Evolutionary conservation across 306 rosid species (phyloP), one percentile per base, ranked within the genome.

Genomic region (Mimosa bimucronata): DNA sequence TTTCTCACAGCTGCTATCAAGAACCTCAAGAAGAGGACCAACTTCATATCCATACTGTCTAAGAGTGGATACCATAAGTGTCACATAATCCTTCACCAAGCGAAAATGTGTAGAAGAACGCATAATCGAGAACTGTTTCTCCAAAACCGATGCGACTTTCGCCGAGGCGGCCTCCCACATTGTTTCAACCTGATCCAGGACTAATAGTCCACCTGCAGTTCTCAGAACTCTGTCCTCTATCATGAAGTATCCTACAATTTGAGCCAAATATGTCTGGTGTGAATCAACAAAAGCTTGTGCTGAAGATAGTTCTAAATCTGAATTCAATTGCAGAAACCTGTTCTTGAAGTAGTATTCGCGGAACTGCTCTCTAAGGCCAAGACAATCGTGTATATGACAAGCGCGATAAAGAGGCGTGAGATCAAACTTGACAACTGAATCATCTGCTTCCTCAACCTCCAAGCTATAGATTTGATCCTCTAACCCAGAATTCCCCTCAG

Each of bases 361-460:
- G 81, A 95, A 95, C 83, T 91, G 94, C 70, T 90, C 91, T 75
- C 52, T 89, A 74, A 93, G 86, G 45, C 99, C 99, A 34, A 95
- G 73, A 82, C 97, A 95, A 76, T 83, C 76, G 80, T 95, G 97
- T 73, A 95, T 93, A 79, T 95, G 94, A 85, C 90, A 90, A 73
- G 99, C 99, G 12, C 99, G 97, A 61, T 93, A 95, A 64, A 95
- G 88, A 57, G 97, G 98, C 14, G 97, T 91, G 48, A 95, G 87
- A 81, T 95, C 98, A 75, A 95, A 88, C 78, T 89, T 88, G 81
- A 89, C 70, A 37, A 80, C 83, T 37, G 93, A 89, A 62, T 95
- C 94, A 29, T 86, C 94, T 74, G 83, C 75, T 66, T 90, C 98
- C 77, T 86, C 96, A 73, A 84, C 91, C 66, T 90, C 98, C 84